These are phyloP conservation scores for Plasmodium gaboni DNA, from an alignment of 169 alveolate genomes.

Conservation along the genomic window DNA sequence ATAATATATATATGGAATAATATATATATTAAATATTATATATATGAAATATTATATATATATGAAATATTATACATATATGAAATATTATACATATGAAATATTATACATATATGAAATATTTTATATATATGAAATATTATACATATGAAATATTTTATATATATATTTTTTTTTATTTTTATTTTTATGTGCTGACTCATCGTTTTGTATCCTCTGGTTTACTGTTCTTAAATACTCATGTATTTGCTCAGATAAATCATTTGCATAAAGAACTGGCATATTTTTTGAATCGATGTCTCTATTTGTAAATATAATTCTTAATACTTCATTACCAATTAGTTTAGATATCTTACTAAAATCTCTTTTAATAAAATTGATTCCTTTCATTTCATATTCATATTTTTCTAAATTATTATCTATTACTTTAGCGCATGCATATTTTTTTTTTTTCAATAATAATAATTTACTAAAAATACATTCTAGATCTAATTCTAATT, in stretches of 20 bases:
- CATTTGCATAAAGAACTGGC: slow-evolving; percentile 77
- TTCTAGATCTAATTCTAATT: slow-evolving; percentile 97
- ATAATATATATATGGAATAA: too few relatives aligned
- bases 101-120: too few relatives aligned
- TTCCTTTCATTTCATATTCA: slow-evolving; percentile 96
- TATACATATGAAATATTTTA: neutral
- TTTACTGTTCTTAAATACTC: slow-evolving; percentile 89
- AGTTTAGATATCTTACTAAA: slow-evolving; percentile 96
- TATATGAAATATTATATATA: neutral
- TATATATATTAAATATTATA: too few relatives aligned
- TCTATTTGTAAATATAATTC: slow-evolving; percentile 29
- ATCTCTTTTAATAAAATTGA: slow-evolving; percentile 98
- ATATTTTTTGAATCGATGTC: slow-evolving; percentile 66
- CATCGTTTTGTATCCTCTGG: slow-evolving; percentile 84
- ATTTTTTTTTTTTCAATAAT: slow-evolving; percentile 98
- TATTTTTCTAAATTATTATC: slow-evolving; percentile 84
- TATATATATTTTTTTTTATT: too few relatives aligned
- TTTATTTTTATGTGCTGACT: slow-evolving; percentile 29
- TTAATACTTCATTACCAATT: slow-evolving; percentile 84
- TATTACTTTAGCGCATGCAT: slow-evolving; percentile 95
- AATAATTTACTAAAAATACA: slow-evolving; percentile 96
- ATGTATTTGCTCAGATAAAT: slow-evolving; percentile 88
- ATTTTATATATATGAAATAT: too few relatives aligned
- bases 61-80: too few relatives aligned
- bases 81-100: too few relatives aligned